phyloP scores from a whole-genome alignment of 495 filamentous ascomycete genomes.

The Trichocladium uniseriatum region DNA sequence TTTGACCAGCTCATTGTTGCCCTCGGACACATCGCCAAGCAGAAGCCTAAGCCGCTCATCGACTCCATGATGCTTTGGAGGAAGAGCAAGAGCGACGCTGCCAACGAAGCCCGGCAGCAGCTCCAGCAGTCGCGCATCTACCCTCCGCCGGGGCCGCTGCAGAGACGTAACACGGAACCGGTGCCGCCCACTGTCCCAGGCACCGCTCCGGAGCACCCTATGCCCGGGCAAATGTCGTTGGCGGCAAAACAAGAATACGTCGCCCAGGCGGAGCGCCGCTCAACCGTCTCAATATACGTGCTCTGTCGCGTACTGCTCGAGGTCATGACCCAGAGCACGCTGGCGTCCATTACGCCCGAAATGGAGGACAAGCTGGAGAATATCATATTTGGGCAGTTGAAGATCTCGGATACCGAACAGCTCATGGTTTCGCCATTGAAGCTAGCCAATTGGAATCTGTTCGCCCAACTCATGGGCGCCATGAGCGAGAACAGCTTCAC shows the following conservation, averaged over 20 bases:
- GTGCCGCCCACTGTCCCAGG: slow-evolving; percentile 24
- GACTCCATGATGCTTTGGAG: slow-evolving; percentile 97
- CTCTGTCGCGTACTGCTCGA: slow-evolving; percentile 90
- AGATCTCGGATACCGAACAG: slow-evolving; percentile 74
- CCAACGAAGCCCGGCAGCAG: slow-evolving; percentile 49
- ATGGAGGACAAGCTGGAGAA: slow-evolving; percentile 87
- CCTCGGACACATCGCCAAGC: slow-evolving; percentile 82
- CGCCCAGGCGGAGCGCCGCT: slow-evolving; percentile 70
- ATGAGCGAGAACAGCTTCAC: slow-evolving; percentile 90
- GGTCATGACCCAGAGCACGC: slow-evolving; percentile 79
- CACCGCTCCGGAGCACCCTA: slow-evolving; percentile 5
- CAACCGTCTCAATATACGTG: slow-evolving; percentile 87
- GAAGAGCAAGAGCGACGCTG: slow-evolving; percentile 85
- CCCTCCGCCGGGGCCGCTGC: slow-evolving; percentile 24
- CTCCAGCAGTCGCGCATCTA: slow-evolving; percentile 50
- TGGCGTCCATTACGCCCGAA: slow-evolving; percentile 71
- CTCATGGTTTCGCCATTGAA: slow-evolving; percentile 68
- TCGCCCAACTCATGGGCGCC: slow-evolving; percentile 79
- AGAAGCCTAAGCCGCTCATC: slow-evolving; percentile 91
- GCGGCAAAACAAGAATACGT: slow-evolving; percentile 58
- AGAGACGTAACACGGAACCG: slow-evolving; percentile 43
- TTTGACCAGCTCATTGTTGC: slow-evolving; percentile 95
- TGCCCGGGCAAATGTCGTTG: slow-evolving; percentile 29
- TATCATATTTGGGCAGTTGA: slow-evolving; percentile 89
- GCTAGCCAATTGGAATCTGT: slow-evolving; percentile 90